Conservation (phyloP, 1,284 basidiomycete species). For the Apiotrichum gracile region DNA sequence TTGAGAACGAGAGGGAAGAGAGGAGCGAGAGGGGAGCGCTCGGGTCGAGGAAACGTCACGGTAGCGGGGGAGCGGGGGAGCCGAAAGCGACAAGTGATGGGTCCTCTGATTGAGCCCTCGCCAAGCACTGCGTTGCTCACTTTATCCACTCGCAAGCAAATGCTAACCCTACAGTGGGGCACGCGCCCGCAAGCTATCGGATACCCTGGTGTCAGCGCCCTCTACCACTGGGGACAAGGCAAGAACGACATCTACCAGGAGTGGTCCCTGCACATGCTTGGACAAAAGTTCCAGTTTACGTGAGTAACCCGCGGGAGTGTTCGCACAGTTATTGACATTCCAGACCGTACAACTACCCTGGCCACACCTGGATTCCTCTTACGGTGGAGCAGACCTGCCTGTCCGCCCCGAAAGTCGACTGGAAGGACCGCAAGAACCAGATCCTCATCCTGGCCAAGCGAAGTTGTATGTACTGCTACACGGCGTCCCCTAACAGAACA, state of each 20-base stretch:
- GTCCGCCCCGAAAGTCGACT: constrained; percentile 19
- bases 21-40: no score
- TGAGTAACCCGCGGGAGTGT: constrained; percentile 7
- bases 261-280: constrained; percentile 40
- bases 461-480: neutral
- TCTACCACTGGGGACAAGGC: constrained; percentile 16
- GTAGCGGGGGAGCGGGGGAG: no score
- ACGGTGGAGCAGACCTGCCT: constrained; percentile 39
- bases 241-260: neutral
- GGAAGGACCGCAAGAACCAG: constrained; percentile 23
- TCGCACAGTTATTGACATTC: neutral
- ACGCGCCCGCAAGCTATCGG: neutral
- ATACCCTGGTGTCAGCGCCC: neutral
- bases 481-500: neutral
- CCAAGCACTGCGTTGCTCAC: neutral
- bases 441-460: constrained; percentile 40
- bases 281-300: constrained; percentile 38
- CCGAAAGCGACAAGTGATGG: no score
- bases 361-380: constrained; percentile 34
- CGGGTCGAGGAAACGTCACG: no score
- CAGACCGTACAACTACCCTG: constrained; percentile 34
- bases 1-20: neutral
- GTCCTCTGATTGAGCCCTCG: neutral
- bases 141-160: no score
- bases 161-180: constrained; percentile 5